Conservation (phyloP, 164 flowering plant species). For the Platanus orientalis region DNA sequence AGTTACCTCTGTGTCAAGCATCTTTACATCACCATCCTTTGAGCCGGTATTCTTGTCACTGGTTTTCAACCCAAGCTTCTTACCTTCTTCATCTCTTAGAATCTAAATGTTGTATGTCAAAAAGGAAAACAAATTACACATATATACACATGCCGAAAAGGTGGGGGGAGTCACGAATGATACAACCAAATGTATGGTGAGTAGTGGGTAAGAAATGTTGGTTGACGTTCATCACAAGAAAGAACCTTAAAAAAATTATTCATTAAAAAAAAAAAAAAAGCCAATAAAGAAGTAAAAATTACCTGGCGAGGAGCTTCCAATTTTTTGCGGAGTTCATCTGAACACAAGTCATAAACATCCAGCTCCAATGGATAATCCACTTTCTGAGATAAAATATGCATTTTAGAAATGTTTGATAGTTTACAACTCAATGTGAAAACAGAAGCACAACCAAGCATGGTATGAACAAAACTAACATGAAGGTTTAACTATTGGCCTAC, state of each 20-base stretch:
- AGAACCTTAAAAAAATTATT: no score
- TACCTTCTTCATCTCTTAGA: constrained; percentile 80
- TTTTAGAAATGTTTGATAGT: background rate
- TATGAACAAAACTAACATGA: background rate
- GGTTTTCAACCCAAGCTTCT: constrained; percentile 69
- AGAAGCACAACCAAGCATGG: background rate
- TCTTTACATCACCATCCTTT: constrained; percentile 60
- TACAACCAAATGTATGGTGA: no score
- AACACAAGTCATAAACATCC: constrained; percentile 90
- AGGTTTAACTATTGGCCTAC: no score
- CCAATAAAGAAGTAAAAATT: constrained; percentile 7
- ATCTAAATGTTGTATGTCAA: constrained; percentile 36
- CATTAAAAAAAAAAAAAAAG: no score
- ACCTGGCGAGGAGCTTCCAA: constrained; percentile 90
- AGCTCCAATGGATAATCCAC: constrained; percentile 95
- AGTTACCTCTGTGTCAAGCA: constrained; percentile 71
- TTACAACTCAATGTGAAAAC: background rate
- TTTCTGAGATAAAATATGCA: constrained; percentile 47
- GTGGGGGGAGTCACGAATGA: no score
- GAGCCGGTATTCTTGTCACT: constrained; percentile 43
- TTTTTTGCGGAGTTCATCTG: constrained; percentile 72
- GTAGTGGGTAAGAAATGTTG: background rate
- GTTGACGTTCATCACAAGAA: background rate
- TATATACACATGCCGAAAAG: no score
- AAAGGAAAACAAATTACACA: no score